Evolutionary conservation across 2,329 filamentous ascomycete genomes (phyloP).

Genomic region (Tolypocladium ovalisporum): DNA sequence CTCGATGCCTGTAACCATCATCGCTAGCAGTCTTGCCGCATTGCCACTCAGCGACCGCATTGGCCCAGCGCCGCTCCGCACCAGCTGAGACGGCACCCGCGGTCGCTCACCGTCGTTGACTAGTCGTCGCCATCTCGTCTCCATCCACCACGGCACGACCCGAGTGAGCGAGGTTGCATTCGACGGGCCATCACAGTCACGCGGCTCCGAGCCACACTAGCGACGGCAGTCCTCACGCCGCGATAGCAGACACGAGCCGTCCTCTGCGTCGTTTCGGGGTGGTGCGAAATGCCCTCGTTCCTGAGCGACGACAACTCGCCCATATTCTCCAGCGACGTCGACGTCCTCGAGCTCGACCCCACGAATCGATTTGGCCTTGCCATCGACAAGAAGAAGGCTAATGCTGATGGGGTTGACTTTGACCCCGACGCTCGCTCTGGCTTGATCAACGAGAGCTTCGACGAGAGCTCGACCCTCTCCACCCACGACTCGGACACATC

Average conservation of each 20-base stretch:
- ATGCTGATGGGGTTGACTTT: conserved; percentile 26
- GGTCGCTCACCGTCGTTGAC: neutral
- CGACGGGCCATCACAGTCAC: neutral
- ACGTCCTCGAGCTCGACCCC: conserved; percentile 33
- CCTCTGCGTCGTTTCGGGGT: neutral
- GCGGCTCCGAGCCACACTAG: neutral
- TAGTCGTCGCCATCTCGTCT: neutral
- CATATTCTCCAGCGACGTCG: conserved; percentile 28
- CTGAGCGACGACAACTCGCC: conserved; percentile 34
- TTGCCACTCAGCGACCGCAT: neutral
- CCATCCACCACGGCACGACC: neutral
- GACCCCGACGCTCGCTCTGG: conserved; percentile 28
- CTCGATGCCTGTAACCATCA: neutral
- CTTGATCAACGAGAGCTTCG: conserved; percentile 40
- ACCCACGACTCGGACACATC: conserved; percentile 41
- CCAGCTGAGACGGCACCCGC: neutral
- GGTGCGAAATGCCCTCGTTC: conserved; percentile 42
- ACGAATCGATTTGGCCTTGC: conserved; percentile 25
- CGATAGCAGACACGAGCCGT: neutral
- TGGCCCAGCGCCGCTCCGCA: neutral
- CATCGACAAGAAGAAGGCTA: conserved; percentile 20
- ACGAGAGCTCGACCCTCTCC: conserved; percentile 43
- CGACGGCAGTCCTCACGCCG: neutral
- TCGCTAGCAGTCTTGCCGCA: neutral
- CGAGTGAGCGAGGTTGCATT: neutral